Percentiles rank a stretch among this genome's conserved stretches.
Evolutionary conservation across 78 protist genomes (phyloP).

Genomic region (Dictyostelium brefeldianum): DNA sequence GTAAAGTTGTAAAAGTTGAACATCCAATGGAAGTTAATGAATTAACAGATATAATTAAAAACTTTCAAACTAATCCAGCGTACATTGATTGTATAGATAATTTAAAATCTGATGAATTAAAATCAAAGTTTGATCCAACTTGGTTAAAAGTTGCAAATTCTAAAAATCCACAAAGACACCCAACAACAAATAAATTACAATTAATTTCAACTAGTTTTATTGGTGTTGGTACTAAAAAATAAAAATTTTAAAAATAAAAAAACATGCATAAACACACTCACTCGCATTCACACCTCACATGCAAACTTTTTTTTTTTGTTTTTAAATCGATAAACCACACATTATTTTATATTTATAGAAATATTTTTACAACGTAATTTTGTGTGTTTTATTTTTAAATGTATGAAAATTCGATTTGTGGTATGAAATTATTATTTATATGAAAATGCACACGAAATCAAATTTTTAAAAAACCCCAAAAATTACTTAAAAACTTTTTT

Average conservation of each 20-base stretch:
- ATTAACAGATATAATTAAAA: neutral
- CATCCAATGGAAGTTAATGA: neutral
- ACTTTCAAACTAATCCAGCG: neutral
- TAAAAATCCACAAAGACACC: neutral
- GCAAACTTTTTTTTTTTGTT: too few species aligned
- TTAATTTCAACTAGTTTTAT: neutral
- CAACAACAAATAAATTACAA: neutral
- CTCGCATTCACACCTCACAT: too few species aligned
- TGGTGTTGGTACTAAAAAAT: slow-evolving; percentile 17
- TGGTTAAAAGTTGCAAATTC: neutral
- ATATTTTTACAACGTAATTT: too few species aligned
- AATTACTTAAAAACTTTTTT: too few species aligned
- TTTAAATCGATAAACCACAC: too few species aligned
- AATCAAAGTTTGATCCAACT: neutral
- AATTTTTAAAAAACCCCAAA: too few species aligned
- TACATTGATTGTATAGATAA: neutral
- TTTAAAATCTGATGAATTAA: neutral
- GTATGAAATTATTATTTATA: too few species aligned
- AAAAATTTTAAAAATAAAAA: neutral
- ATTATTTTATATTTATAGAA: too few species aligned
- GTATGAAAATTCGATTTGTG: too few species aligned
- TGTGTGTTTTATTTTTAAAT: too few species aligned
- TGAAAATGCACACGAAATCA: too few species aligned
- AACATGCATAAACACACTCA: too few species aligned
- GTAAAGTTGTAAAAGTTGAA: neutral